phyloP scores from a whole-genome alignment of 306 rosid genomes.

The Aeschynomene evenia region DNA sequence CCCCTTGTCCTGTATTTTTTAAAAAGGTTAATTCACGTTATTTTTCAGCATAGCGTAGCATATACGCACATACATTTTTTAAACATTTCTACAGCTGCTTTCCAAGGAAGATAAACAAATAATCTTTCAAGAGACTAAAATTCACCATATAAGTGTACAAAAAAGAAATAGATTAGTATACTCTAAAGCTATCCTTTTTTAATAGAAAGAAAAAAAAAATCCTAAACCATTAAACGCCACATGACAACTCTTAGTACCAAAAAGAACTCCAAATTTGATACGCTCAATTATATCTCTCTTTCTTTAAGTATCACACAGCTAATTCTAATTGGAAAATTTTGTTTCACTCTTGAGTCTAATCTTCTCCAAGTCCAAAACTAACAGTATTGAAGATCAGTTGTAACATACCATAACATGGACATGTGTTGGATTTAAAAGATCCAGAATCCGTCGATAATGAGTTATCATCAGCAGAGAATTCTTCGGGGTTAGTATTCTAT shows the following conservation, averaged over 20 bases:
- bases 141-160: slow-evolving; percentile 9
- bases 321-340: too few species aligned
- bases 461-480: slow-evolving; percentile 87
- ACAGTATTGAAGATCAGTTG: slow-evolving; percentile 19
- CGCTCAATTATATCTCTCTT: too few species aligned
- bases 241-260: too few species aligned
- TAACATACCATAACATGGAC: slow-evolving; percentile 85
- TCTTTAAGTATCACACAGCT: too few species aligned
- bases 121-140: background rate
- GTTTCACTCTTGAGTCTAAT: background rate
- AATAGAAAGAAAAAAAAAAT: too few species aligned
- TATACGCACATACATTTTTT: background rate
- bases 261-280: too few species aligned
- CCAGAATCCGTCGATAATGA: slow-evolving; percentile 79
- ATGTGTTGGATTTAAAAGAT: slow-evolving; percentile 67
- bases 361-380: slow-evolving; percentile 15
- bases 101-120: slow-evolving; percentile 6
- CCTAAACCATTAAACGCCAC: background rate
- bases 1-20: slow-evolving; percentile 63
- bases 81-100: background rate
- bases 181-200: too few species aligned
- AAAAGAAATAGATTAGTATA: too few species aligned
- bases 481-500: slow-evolving; percentile 57
- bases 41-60: background rate
- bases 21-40: slow-evolving; percentile 11